Conservation (phyloP, 2,329 filamentous ascomycete species). For the Aspergillus floridensis region DNA sequence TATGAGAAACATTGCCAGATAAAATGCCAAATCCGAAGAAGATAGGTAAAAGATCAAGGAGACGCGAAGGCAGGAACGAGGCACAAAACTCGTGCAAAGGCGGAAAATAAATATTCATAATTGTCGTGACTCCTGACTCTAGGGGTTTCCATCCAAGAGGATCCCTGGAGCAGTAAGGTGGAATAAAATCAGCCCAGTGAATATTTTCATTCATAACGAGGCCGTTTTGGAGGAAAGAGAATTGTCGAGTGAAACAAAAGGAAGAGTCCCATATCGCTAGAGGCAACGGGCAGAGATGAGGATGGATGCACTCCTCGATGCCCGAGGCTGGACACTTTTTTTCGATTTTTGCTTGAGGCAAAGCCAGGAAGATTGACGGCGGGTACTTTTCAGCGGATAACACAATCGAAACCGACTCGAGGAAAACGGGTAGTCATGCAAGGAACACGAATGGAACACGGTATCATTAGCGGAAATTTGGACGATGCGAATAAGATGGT, state of each 20-base stretch:
- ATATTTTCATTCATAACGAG: constrained; percentile 10
- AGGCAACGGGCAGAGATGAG: not conserved
- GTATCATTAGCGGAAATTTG: constrained; percentile 30
- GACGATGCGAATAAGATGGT: constrained; percentile 27
- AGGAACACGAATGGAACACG: constrained; percentile 24
- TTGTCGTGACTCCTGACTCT: constrained; percentile 35
- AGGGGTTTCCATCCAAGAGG: constrained; percentile 14
- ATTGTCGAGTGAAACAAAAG: not conserved
- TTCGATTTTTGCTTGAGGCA: constrained; percentile 33
- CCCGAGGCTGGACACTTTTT: constrained; percentile 25
- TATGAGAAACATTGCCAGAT: constrained; percentile 39
- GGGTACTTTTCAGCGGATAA: constrained; percentile 33
- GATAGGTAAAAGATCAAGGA: constrained; percentile 27
- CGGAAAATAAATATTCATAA: constrained; percentile 39
- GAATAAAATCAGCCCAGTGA: constrained; percentile 16
- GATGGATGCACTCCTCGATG: constrained; percentile 19
- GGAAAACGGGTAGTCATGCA: constrained; percentile 28
- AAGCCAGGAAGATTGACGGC: constrained; percentile 27
- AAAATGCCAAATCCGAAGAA: constrained; percentile 34
- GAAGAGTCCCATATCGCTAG: constrained; percentile 19
- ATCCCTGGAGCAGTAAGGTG: constrained; percentile 17
- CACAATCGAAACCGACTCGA: constrained; percentile 34
- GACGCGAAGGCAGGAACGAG: constrained; percentile 26
- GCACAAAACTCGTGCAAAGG: constrained; percentile 16
- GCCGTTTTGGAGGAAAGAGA: constrained; percentile 18